A percentile compares a stretch with the other conserved stretches of the same genome.
Conservation (phyloP, 2,329 filamentous ascomycete genomes). For the Stagonosporopsis rhizophila region DNA sequence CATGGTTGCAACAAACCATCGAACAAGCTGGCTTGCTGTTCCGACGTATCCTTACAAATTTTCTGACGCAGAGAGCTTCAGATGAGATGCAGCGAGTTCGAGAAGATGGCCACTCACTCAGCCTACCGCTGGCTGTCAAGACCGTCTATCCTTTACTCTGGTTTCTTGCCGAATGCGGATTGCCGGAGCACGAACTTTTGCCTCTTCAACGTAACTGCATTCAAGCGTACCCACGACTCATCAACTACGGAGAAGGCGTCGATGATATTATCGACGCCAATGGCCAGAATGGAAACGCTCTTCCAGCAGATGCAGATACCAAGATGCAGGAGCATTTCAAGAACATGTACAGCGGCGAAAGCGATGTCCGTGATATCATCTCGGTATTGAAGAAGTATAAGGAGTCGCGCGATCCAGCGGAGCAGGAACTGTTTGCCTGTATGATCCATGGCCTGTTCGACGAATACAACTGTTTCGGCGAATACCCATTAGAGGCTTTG, state of each 20-base stretch:
- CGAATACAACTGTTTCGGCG: conserved; percentile 93
- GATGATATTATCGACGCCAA: conserved; percentile 91
- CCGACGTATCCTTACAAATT: conserved; percentile 75
- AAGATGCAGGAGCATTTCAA: conserved; percentile 99
- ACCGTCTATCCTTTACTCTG: conserved; percentile 82
- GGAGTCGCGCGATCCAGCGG: conserved; percentile 78
- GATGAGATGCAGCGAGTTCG: conserved; percentile 79
- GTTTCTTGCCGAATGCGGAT: conserved; percentile 68
- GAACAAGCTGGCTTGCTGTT: conserved; percentile 71
- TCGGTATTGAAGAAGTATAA: conserved; percentile 87
- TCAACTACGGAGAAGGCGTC: conserved; percentile 94
- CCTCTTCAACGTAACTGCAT: conserved; percentile 86
- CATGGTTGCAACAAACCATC: conserved; percentile 78
- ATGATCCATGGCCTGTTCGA: conserved; percentile 99
- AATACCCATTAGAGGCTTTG: conserved; percentile 94
- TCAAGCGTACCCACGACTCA: conserved; percentile 88
- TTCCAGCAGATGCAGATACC: conserved; percentile 79
- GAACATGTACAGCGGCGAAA: conserved; percentile 93
- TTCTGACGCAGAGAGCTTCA: conserved; percentile 82
- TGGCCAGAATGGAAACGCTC: conserved; percentile 78
- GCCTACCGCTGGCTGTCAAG: conserved; percentile 80
- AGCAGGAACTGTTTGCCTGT: conserved; percentile 95
- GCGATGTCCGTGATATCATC: conserved; percentile 85
- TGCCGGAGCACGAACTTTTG: conserved; percentile 73
- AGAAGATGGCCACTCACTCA: conserved; percentile 69